A percentile compares a stretch with the other conserved stretches of the same genome.
These are phyloP conservation scores for Globisporangium emineosum DNA, from an alignment of 352 stramenopile genomes.

Conservation along the genomic window DNA sequence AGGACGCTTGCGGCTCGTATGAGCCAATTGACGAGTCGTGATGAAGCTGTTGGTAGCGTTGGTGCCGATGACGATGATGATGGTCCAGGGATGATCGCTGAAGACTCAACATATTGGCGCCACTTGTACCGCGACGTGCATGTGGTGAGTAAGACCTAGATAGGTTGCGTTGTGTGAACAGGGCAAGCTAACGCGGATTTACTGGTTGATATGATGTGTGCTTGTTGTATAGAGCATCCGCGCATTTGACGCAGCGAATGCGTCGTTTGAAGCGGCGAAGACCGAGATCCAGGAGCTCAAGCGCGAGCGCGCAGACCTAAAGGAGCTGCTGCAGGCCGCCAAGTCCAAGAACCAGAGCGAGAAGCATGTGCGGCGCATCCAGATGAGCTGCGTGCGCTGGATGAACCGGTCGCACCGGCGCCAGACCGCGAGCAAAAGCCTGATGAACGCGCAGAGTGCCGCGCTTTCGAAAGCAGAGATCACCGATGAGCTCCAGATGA, in stretches of 20 bases:
- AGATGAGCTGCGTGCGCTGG: conserved; percentile 69
- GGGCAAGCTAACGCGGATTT: background rate
- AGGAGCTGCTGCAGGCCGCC: conserved; percentile 42
- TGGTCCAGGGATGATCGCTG: background rate
- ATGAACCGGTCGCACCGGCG: conserved; percentile 62
- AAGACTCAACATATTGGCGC: conserved; percentile 40
- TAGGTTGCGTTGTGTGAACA: background rate
- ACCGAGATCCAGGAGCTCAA: conserved; percentile 46
- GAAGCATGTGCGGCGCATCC: conserved; percentile 43
- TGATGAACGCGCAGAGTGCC: conserved; percentile 31
- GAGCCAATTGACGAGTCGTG: background rate
- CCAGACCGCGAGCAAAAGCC: conserved; percentile 31
- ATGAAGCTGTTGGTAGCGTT: background rate
- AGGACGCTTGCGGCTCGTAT: background rate
- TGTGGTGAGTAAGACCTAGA: conserved; percentile 26
- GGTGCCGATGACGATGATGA: background rate
- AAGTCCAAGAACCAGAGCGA: conserved; percentile 45
- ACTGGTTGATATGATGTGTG: conserved; percentile 2
- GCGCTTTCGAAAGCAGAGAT: conserved; percentile 52
- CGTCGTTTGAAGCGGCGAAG: conserved; percentile 35
- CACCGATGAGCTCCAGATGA: conserved; percentile 32
- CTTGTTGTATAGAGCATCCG: conserved; percentile 25
- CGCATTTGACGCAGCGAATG: conserved; percentile 30
- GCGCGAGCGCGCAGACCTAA: conserved; percentile 39
- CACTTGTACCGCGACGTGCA: conserved; percentile 54